A percentile compares a stretch with the other conserved stretches of the same genome.
Conservation (phyloP, 495 filamentous ascomycete genomes). For the Aspergillus hancockii region DNA sequence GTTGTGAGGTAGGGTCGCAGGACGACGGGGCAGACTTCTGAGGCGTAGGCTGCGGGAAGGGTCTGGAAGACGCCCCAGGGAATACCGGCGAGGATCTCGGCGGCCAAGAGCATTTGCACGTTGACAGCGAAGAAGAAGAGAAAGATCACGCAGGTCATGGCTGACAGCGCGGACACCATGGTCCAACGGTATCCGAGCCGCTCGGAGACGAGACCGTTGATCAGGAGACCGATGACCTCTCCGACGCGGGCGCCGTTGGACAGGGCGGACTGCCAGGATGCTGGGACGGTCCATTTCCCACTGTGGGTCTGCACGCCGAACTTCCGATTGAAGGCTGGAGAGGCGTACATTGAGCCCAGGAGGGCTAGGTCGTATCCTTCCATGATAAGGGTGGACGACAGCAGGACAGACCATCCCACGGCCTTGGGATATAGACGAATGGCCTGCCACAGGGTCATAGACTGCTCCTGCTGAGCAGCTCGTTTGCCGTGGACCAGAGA, state of each 20-base stretch:
- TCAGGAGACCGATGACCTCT: slow-evolving; percentile 66
- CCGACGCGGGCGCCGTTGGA: slow-evolving; percentile 59
- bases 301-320: slow-evolving; percentile 33
- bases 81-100: slow-evolving; percentile 70
- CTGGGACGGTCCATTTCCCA: slow-evolving; percentile 42
- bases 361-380: slow-evolving; percentile 51
- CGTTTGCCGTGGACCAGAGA: slow-evolving; percentile 10
- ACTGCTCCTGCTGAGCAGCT: slow-evolving; percentile 24
- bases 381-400: slow-evolving; percentile 50
- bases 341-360: slow-evolving; percentile 40
- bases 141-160: slow-evolving; percentile 62
- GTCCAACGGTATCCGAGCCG: slow-evolving; percentile 64
- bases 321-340: slow-evolving; percentile 36
- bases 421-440: slow-evolving; percentile 49
- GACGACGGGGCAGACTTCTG: slow-evolving; percentile 68
- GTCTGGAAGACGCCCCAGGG: slow-evolving; percentile 78
- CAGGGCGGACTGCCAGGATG: slow-evolving; percentile 66
- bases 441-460: slow-evolving; percentile 29
- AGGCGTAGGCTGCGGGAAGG: slow-evolving; percentile 68
- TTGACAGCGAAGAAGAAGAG: slow-evolving; percentile 69
- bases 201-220: slow-evolving; percentile 67
- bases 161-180: slow-evolving; percentile 56
- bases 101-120: slow-evolving; percentile 61
- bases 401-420: slow-evolving; percentile 45
- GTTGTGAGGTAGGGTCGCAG: slow-evolving; percentile 70